Evolutionary conservation across 1,139 yeast genomes (phyloP), one percentile per base, ranked within the genome.

Genomic region (Pichia norvegensis): DNA sequence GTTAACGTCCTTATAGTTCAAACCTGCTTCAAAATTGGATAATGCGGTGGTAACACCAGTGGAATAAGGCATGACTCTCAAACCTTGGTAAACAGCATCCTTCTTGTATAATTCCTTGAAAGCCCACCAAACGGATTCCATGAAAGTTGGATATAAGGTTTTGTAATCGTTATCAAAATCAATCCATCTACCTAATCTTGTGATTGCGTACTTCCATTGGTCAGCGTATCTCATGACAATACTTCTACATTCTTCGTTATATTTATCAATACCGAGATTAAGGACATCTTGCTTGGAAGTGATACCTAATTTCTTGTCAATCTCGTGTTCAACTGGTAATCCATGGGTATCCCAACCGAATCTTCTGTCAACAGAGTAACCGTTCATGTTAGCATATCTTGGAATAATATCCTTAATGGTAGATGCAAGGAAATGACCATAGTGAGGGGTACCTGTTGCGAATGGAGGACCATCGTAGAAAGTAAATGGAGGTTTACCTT

Each of bases 291-390:
- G 92, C 67, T 90, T 92, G 58, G 95, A 85, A 49, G 85, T 82
- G 68, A 92, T 87, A 38, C 95, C 95, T 58, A 92, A 77, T 64
- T 86, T 85, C 82, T 92, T 92, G 85, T 92, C 99, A 58, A 92
- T 92, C 67, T 90, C 97, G 67, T 92, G 95, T 70, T 92, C 99
- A 48, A 92, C 90, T 43, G 99, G 99, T 56, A 92, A 79, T 47
- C 99, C 99, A 66, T 92, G 99, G 46, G 98, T 92, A 68, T 92
- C 99, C 99, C 99, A 92, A 51, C 99, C 99, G 55, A 94, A 92
- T 62, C 97, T 79, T 70, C 99, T 85, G 68, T 86, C 96, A 41
- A 92, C 98, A 59, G 85, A 86, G 67, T 79, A 84, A 17, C 98
- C 98, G 57, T 85, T 90, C 97, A 92, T 92, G 55, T 95, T 85